These are phyloP conservation scores for Fusarium sp. DNA, from an alignment of 2,329 filamentous ascomycete genomes.

Conservation along the genomic window DNA sequence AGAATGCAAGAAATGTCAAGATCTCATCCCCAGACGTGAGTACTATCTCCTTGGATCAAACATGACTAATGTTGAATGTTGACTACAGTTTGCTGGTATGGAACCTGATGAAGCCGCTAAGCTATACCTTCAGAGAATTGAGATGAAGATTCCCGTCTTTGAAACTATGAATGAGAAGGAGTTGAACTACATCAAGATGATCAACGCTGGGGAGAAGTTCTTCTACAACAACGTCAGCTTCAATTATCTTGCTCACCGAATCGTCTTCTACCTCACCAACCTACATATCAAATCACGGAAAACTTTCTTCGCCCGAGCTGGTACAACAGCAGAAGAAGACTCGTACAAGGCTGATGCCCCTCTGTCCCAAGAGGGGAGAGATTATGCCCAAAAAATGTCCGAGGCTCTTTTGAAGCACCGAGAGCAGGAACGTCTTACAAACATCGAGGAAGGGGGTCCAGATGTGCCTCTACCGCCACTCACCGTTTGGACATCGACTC, in stretches of 20 bases:
- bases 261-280: constrained; percentile 98
- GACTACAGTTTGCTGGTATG: constrained; percentile 83
- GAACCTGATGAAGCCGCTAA: constrained; percentile 90
- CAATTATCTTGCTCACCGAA: constrained; percentile 94
- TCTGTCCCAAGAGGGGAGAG: constrained; percentile 80
- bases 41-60: constrained; percentile 3
- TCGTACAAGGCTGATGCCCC: constrained; percentile 92
- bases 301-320: constrained; percentile 92
- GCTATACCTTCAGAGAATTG: constrained; percentile 90
- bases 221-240: constrained; percentile 98
- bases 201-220: constrained; percentile 93
- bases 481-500: constrained; percentile 94
- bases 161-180: constrained; percentile 96
- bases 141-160: constrained; percentile 92
- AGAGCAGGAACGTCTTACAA: constrained; percentile 79
- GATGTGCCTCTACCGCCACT: constrained; percentile 80
- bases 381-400: constrained; percentile 88
- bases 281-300: constrained; percentile 95
- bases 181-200: constrained; percentile 99
- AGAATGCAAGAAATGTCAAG: constrained; percentile 97
- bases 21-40: constrained; percentile 94
- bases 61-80: constrained; percentile 12
- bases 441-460: constrained; percentile 75
- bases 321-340: constrained; percentile 87
- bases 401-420: constrained; percentile 86